Evolutionary conservation across 139 green algal genomes (phyloP), one percentile per base, ranked within the genome.

Genomic region (Chlamydomonas incerta): DNA sequence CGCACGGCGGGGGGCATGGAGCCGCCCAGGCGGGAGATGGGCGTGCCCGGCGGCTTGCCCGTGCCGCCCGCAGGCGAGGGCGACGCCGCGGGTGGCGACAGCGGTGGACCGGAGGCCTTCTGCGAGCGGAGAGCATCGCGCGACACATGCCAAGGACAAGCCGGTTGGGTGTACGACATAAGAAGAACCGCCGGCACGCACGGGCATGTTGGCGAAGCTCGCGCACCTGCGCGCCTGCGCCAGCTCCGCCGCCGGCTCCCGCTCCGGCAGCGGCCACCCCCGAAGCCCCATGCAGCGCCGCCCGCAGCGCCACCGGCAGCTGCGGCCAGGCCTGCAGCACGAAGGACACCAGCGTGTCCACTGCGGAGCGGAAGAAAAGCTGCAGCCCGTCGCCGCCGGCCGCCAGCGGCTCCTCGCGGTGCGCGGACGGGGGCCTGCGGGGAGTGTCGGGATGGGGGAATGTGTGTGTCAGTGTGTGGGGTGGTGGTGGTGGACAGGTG

Each of bases 261-360:
- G 62, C 62, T 50, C 41, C 41, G 60, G 3, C 26, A 2, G 65
- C 65, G 29, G 14, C n/a, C 8, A 11, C n/a, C n/a, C 14, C n/a
- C n/a, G 33, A 14, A 1, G 6, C 0, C 13, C 47, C 71, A 29
- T 84, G 77, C 46, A 84, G 65, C 46, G 65, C 46, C 9, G 46
- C 63, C 46, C 66, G 65, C 63, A 84, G 47, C 41, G 63, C 63
- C 2, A 50, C 11, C 4, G 67, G 80, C 80, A 77, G 70, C 26
- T 86, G 80, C 52, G 80, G 67, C 80, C 80, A 86, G 8, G 80
- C 29, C 80, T 90, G 87, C 73, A 90, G 80, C 81, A 88, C 75
- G 55, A 90, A 90, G 15, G 87, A 87, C 29, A 90, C 74, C n/a
- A 90, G 67, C n/a, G 85, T 87, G 81, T 90, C 87, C 10, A 88